Conservation (phyloP, 2,329 filamentous ascomycete genomes). For the Aspergillus glaucus region DNA sequence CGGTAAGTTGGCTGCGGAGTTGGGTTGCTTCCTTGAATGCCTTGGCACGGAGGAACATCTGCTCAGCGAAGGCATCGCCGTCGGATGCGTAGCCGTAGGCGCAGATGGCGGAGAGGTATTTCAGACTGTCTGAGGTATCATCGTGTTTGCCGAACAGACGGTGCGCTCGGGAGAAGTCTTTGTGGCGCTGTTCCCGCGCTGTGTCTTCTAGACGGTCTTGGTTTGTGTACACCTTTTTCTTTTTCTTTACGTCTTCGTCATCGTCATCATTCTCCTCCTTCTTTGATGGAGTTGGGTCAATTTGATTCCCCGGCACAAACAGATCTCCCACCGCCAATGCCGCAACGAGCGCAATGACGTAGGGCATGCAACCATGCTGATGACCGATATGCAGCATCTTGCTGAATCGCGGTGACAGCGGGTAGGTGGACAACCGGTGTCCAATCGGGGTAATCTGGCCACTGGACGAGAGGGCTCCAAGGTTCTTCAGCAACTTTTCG, state of each 20-base stretch:
- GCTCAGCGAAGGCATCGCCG: slow-evolving; percentile 66
- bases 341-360: slow-evolving; percentile 82
- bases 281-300: slow-evolving; percentile 53
- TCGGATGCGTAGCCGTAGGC: slow-evolving; percentile 70
- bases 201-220: slow-evolving; percentile 68
- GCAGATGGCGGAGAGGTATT: slow-evolving; percentile 79
- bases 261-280: neutral
- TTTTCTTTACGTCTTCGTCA: slow-evolving; percentile 14
- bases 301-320: slow-evolving; percentile 75
- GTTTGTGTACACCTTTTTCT: slow-evolving; percentile 47
- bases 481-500: slow-evolving; percentile 77
- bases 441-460: slow-evolving; percentile 76
- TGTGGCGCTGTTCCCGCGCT: slow-evolving; percentile 58
- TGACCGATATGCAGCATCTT: slow-evolving; percentile 88
- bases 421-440: slow-evolving; percentile 77
- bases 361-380: slow-evolving; percentile 71
- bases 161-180: slow-evolving; percentile 65
- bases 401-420: slow-evolving; percentile 81
- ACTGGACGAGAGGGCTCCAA: slow-evolving; percentile 67
- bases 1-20: slow-evolving; percentile 73
- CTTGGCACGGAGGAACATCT: slow-evolving; percentile 82
- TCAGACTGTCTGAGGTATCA: slow-evolving; percentile 78
- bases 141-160: slow-evolving; percentile 74
- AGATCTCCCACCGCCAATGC: slow-evolving; percentile 82
- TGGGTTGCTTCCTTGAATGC: slow-evolving; percentile 79